These are phyloP conservation scores for Berkeleyomyces basicola DNA, from an alignment of 2,329 filamentous ascomycete genomes.

Conservation along the genomic window DNA sequence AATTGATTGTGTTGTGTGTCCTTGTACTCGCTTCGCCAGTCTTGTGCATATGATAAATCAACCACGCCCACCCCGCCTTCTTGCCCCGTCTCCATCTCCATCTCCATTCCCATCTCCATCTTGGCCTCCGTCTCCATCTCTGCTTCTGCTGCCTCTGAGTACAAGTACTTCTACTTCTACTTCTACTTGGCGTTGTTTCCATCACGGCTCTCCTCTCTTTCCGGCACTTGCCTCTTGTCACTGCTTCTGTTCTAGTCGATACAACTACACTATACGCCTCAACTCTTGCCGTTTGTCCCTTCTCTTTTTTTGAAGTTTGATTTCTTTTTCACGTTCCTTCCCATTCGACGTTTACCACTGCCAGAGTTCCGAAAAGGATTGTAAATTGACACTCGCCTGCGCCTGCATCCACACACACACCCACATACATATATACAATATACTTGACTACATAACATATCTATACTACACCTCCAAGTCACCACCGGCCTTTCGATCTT, in stretches of 20 bases:
- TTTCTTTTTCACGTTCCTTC: neutral
- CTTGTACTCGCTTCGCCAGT: neutral
- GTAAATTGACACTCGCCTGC: too few species aligned
- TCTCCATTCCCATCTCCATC: neutral
- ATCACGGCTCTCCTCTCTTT: neutral
- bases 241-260: neutral
- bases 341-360: neutral
- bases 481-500: too few species aligned
- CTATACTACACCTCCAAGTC: neutral
- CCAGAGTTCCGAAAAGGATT: neutral
- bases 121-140: neutral
- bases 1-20: neutral
- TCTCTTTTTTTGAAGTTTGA: neutral
- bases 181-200: neutral
- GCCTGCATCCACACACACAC: neutral
- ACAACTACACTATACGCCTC: neutral
- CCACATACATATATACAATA: neutral
- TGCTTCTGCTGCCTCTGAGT: neutral
- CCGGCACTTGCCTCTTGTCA: neutral
- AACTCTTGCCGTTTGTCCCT: neutral
- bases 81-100: neutral
- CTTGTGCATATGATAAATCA: conserved; percentile 1
- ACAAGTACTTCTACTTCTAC: too few species aligned
- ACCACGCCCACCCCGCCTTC: neutral
- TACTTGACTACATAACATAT: neutral